Conservation (phyloP, 1,284 basidiomycete species). For the Paramarasmius palmivorus region DNA sequence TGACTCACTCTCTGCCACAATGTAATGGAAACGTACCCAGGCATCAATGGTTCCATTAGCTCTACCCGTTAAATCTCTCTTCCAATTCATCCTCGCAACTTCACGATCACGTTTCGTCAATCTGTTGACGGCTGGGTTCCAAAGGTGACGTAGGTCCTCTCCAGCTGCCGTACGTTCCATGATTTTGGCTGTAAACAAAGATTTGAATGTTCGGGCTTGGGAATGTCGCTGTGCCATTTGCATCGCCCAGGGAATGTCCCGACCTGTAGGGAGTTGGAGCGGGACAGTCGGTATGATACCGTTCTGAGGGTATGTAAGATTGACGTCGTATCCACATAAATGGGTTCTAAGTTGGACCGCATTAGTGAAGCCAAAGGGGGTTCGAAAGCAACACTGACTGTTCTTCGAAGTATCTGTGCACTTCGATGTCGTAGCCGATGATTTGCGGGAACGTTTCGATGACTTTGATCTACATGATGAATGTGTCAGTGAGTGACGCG, state of each 20-base stretch:
- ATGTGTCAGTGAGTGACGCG: background rate
- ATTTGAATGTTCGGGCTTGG: background rate
- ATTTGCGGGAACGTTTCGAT: conserved; percentile 74
- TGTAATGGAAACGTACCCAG: conserved; percentile 36
- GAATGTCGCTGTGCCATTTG: background rate
- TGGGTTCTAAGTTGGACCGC: conserved; percentile 40
- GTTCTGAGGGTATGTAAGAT: conserved; percentile 69
- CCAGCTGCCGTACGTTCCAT: background rate
- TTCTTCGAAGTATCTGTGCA: conserved; percentile 65
- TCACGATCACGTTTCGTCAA: conserved; percentile 26
- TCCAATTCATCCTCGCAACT: conserved; percentile 31
- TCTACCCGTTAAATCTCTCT: conserved; percentile 42
- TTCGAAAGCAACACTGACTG: conserved; percentile 52
- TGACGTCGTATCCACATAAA: conserved; percentile 66
- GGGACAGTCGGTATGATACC: conserved; percentile 50
- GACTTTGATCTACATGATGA: conserved; percentile 43
- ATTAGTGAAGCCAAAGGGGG: background rate
- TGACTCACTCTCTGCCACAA: background rate
- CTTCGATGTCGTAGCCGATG: conserved; percentile 65
- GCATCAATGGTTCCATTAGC: conserved; percentile 54
- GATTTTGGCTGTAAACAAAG: background rate
- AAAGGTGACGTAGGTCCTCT: background rate
- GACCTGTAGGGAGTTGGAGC: conserved; percentile 33
- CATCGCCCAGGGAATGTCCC: conserved; percentile 26
- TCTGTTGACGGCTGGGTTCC: background rate